Evolutionary conservation across 148 eudicot species (phyloP).

Genomic region (Rhododendron kiyosumense): DNA sequence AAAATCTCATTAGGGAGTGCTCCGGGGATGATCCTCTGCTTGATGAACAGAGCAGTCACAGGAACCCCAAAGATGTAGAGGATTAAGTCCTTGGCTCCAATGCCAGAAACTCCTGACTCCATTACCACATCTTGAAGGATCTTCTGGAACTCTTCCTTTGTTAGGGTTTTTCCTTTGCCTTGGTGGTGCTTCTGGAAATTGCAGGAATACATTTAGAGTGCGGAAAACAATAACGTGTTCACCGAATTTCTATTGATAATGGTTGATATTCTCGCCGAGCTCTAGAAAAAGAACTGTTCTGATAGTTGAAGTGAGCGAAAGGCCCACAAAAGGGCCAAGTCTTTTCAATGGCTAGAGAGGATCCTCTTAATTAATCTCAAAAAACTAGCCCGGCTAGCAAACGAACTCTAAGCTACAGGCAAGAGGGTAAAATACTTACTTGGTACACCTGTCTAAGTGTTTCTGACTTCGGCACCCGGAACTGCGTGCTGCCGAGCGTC

Average conservation of each 20-base stretch:
- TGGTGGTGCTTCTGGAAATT: constrained; percentile 48
- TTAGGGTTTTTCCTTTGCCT: constrained; percentile 29
- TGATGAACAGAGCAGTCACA: constrained; percentile 35
- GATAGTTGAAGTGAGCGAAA: background rate
- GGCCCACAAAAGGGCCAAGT: no score
- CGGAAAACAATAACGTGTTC: background rate
- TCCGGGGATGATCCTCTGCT: constrained; percentile 46
- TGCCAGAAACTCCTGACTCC: constrained; percentile 52
- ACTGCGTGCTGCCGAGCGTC: constrained; percentile 59
- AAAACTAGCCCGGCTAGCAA: no score
- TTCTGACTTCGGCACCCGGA: constrained; percentile 44
- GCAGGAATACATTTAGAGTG: background rate
- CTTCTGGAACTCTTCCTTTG: constrained; percentile 58
- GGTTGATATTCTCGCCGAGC: background rate
- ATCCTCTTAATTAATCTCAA: no score
- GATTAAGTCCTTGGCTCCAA: constrained; percentile 73
- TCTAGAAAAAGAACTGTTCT: background rate
- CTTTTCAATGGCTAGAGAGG: no score
- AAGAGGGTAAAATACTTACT: constrained; percentile 24
- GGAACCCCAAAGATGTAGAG: constrained; percentile 78
- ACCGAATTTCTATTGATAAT: background rate
- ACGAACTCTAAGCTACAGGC: background rate
- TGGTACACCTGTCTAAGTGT: constrained; percentile 36
- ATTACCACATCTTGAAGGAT: constrained; percentile 59
- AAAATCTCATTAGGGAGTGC: constrained; percentile 55